Base-by-base conservation (phyloP, 192 early-diverging fungal species). In the Entomortierella chlamydospora region DNA sequence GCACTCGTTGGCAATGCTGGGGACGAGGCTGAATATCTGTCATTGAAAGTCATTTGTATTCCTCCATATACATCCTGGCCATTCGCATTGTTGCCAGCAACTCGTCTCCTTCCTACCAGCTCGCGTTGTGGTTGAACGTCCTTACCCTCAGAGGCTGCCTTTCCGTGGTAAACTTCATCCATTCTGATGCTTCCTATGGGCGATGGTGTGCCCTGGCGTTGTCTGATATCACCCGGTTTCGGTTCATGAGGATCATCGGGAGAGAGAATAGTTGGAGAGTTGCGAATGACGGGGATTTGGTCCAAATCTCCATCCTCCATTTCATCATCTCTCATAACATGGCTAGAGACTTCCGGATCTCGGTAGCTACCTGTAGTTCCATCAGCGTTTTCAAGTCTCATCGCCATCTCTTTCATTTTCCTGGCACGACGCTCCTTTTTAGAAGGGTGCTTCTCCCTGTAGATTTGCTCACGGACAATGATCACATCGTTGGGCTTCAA, bases 401-500 rank as follows among this genome's bases (percentile, higher is more conserved):
- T 26, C 26, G 74, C 67, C 66, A 78, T 57, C 9, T 59, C 68
- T 52, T 66, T 79, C 18, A 79, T 25, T 43, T 79, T 79, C 26
- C 67, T 63, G 30, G 76, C 76, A 26, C 76, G 67, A 61, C 76
- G 76, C 51, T 79, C 76, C 57, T 79, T 79, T 55, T 55, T 79
- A 28, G 76, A 79, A 4, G 76, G 76, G 20, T 79, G 76, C 58
- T 79, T 79, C 51, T 79, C 76, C 22, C 52, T 57, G 57, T 79
- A 79, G 15, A 90, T 83, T 63, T 90, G 86, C 84, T 96, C 96
- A 50, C 94, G 94, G 54, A 98, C 88, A 42, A 98, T 88, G 30
- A 96, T 91, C 9, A 90, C 90, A 79, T 98, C 94, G 47, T 86
- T 93, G 1, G 96, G 96, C 34, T 83, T 83, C 70, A 93, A 88